Percentiles rank a stretch among this genome's conserved stretches.
Conservation (phyloP, 2,329 filamentous ascomycete species). For the Pseudogymnoascus destructans region DNA sequence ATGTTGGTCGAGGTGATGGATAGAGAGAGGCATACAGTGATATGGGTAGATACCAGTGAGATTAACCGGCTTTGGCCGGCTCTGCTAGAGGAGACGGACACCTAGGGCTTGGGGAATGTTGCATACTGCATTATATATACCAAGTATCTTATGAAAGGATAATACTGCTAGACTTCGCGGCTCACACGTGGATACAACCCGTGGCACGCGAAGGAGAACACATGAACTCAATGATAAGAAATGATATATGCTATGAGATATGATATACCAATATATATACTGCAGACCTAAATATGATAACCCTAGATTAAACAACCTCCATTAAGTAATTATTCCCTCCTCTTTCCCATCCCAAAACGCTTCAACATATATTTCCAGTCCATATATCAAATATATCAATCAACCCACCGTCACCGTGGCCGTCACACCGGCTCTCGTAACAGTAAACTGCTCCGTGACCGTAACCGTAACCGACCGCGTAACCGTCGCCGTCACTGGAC, state of each 20-base stretch:
- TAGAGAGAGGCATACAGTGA: background rate
- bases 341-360: background rate
- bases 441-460: conserved; percentile 3
- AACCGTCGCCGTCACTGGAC: conserved; percentile 3
- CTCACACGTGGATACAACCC: background rate
- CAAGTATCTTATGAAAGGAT: background rate
- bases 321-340: background rate
- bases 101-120: background rate
- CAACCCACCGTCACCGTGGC: background rate
- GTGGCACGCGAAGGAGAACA: background rate
- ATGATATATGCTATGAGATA: background rate
- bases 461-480: conserved; percentile 9
- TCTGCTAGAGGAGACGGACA: background rate
- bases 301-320: background rate
- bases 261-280: background rate
- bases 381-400: background rate
- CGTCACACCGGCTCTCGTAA: background rate
- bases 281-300: background rate
- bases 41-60: background rate
- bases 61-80: background rate
- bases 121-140: background rate
- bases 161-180: background rate
- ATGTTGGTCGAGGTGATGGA: background rate
- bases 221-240: background rate
- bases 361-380: background rate